A percentile compares a stretch with the other conserved stretches of the same genome.
phyloP scores from a whole-genome alignment of 176 grass and related monocot species.

The Avena atlantica region DNA sequence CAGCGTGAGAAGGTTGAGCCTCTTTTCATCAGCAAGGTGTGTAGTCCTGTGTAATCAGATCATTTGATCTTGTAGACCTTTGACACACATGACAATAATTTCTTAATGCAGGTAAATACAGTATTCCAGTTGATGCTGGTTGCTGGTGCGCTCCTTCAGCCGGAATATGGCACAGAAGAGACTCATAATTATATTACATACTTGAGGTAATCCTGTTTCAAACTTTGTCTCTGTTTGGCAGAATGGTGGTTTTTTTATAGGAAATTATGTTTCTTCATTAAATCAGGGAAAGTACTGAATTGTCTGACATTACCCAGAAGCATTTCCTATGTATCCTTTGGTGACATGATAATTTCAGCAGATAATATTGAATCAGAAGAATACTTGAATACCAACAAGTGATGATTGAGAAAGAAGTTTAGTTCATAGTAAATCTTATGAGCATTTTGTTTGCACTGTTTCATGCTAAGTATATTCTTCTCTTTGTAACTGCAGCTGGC shows the following conservation, averaged over 20 bases:
- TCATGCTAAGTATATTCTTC: constrained; percentile 29
- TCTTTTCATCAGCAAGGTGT: constrained; percentile 96
- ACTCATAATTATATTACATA: constrained; percentile 72
- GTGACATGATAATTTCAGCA: constrained; percentile 16
- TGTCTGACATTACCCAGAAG: background rate
- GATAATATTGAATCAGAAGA: constrained; percentile 26
- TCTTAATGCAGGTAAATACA: constrained; percentile 73
- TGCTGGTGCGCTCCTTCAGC: constrained; percentile 85
- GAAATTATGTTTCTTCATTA: background rate
- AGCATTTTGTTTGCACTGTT: background rate
- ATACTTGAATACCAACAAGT: background rate
- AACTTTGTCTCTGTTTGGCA: constrained; percentile 16
- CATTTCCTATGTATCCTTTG: constrained; percentile 10
- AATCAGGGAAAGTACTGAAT: constrained; percentile 9
- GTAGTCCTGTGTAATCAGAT: constrained; percentile 26
- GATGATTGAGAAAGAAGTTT: background rate
- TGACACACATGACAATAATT: constrained; percentile 33
- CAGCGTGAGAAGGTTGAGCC: constrained; percentile 78
- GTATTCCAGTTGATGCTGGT: constrained; percentile 94
- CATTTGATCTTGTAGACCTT: constrained; percentile 33
- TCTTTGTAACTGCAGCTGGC: constrained; percentile 69
- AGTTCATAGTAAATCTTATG: background rate
- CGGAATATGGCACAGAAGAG: constrained; percentile 79
- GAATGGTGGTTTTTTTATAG: background rate
- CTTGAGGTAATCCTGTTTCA: constrained; percentile 56